These are phyloP conservation scores for Lachancea fermentati DNA, from an alignment of 805 yeast genomes.

Conservation along the genomic window DNA sequence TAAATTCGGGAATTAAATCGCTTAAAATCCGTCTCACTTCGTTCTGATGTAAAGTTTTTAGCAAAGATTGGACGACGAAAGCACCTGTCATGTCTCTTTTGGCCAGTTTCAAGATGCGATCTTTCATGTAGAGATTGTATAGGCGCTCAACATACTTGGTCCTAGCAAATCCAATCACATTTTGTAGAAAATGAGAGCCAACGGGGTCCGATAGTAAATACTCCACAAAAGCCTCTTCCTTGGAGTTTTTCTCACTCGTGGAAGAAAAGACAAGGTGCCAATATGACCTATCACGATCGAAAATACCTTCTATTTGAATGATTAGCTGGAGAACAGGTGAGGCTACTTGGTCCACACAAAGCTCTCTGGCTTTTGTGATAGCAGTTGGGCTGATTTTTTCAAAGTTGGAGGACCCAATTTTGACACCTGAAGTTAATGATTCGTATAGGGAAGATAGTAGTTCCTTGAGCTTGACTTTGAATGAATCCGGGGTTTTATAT, in stretches of 20 bases:
- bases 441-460: conserved; percentile 39
- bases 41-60: conserved; percentile 56
- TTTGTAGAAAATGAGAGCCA: conserved; percentile 90
- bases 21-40: conserved; percentile 62
- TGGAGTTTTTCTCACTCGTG: conserved; percentile 45
- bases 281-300: conserved; percentile 63
- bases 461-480: conserved; percentile 53
- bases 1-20: conserved; percentile 59
- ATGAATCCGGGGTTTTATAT: conserved; percentile 65
- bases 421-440: conserved; percentile 25
- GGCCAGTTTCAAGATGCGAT: conserved; percentile 65
- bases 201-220: conserved; percentile 78
- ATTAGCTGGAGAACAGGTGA: conserved; percentile 83
- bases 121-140: conserved; percentile 64
- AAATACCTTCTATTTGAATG: conserved; percentile 74
- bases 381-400: conserved; percentile 27
- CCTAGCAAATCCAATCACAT: conserved; percentile 59
- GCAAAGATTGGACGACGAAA: conserved; percentile 66
- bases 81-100: conserved; percentile 81
- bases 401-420: conserved; percentile 22
- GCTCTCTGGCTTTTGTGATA: conserved; percentile 54
- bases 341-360: conserved; percentile 72
- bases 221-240: conserved; percentile 78
- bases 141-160: conserved; percentile 65
- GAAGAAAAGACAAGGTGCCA: conserved; percentile 62